A percentile compares a stretch with the other conserved stretches of the same genome.
phyloP scores from a whole-genome alignment of 306 rosid genomes.

The Medicago lupulina region DNA sequence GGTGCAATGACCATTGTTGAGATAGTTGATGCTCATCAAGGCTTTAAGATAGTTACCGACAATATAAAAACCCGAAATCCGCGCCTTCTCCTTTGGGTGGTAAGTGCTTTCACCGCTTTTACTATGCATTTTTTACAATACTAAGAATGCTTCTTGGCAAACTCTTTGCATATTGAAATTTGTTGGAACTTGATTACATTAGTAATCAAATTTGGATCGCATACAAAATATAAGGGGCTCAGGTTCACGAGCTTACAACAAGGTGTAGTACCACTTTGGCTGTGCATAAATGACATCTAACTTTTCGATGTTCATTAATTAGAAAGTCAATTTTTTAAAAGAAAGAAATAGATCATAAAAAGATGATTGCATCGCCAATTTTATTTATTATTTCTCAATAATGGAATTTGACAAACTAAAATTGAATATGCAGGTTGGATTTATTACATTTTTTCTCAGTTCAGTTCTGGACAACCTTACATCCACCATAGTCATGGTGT shows the following conservation, averaged over 20 bases:
- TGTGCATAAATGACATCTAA: background rate
- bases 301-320: too few relatives aligned
- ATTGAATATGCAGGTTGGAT: slow-evolving; percentile 72
- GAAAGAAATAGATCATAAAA: slow-evolving; percentile 22
- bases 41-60: slow-evolving; percentile 95
- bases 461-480: slow-evolving; percentile 92
- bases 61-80: slow-evolving; percentile 91
- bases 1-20: slow-evolving; percentile 99
- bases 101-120: slow-evolving; percentile 54
- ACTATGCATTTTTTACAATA: slow-evolving; percentile 28
- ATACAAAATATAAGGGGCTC: background rate
- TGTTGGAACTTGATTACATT: slow-evolving; percentile 21
- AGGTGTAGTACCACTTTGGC: background rate
- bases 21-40: slow-evolving; percentile 93
- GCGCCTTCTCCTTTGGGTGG: slow-evolving; percentile 95
- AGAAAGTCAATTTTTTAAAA: background rate
- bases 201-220: slow-evolving; percentile 18
- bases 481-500: slow-evolving; percentile 94
- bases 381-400: background rate
- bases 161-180: slow-evolving; percentile 14
- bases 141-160: slow-evolving; percentile 21
- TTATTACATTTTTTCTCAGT: slow-evolving; percentile 89
- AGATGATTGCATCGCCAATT: background rate
- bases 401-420: slow-evolving; percentile 35
- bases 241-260: background rate